A percentile compares a stretch with the other conserved stretches of the same genome.
phyloP scores from a whole-genome alignment of 805 yeast genomes.

The Metschnikowia gelsemii region DNA sequence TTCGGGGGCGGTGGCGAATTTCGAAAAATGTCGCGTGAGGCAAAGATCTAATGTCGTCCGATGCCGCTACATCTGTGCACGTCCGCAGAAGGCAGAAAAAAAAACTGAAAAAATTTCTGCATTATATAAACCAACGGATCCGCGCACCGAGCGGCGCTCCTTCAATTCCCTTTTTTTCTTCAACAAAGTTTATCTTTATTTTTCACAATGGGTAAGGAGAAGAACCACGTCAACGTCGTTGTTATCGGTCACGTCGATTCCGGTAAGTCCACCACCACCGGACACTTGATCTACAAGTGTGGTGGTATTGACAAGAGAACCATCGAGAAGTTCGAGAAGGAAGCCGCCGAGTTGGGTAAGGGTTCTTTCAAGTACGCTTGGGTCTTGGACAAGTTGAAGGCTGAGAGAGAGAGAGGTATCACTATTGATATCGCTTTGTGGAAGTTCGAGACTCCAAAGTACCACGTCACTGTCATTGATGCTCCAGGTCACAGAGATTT shows the following conservation, averaged over 20 bases:
- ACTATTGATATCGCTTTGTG: constrained; percentile 92
- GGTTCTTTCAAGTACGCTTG: constrained; percentile 98
- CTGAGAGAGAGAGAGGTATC: constrained; percentile 97
- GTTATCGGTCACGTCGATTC: constrained; percentile 99
- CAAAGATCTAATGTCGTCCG: constrained; percentile 8
- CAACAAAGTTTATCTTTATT: not conserved
- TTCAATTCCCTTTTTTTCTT: constrained; percentile 7
- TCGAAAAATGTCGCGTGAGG: constrained; percentile 5
- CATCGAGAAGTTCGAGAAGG: constrained; percentile 97
- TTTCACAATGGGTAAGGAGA: constrained; percentile 76
- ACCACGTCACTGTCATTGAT: constrained; percentile 87
- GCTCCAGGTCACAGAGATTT: constrained; percentile 97
- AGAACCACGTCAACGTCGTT: constrained; percentile 98
- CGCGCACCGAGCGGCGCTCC: constrained; percentile 7
- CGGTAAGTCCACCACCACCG: constrained; percentile 95
- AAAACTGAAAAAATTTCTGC: constrained; percentile 10
- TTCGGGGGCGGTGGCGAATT: not conserved
- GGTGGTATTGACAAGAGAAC: constrained; percentile 99
- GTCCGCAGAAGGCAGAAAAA: constrained; percentile 5
- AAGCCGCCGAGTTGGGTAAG: constrained; percentile 96
- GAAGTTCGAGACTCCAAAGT: constrained; percentile 90
- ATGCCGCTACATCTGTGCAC: constrained; percentile 2
- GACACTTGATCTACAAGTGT: constrained; percentile 98
- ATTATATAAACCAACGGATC: constrained; percentile 12
- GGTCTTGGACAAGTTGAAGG: constrained; percentile 94